These are phyloP conservation scores for Chlorophyllum brunneum DNA, from an alignment of 768 basidiomycete genomes.

Conservation along the genomic window DNA sequence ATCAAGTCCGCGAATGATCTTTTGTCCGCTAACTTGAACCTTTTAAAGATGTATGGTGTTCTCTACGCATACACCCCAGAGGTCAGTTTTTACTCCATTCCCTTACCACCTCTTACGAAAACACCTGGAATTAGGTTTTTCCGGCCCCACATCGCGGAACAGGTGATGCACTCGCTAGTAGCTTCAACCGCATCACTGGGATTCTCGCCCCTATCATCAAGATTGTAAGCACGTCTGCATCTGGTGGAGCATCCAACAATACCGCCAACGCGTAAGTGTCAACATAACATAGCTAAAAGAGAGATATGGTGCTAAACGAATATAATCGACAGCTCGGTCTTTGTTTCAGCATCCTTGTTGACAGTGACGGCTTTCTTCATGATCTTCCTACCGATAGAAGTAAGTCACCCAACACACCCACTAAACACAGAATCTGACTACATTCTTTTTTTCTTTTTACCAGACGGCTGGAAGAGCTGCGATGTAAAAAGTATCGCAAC, in stretches of 20 bases:
- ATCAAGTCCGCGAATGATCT: background rate
- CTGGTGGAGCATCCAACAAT: conserved; percentile 25
- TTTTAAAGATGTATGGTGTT: conserved; percentile 43
- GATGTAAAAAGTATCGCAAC: conserved; percentile 17
- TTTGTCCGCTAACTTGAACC: background rate
- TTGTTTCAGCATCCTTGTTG: conserved; percentile 44
- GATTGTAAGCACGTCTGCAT: conserved; percentile 35
- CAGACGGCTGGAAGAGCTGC: conserved; percentile 33
- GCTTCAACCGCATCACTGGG: conserved; percentile 47
- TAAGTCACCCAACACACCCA: conserved; percentile 17
- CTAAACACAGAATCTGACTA: background rate
- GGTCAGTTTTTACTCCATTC: conserved; percentile 18
- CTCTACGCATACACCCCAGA: conserved; percentile 59
- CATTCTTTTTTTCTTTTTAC: background rate
- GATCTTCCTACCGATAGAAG: conserved; percentile 46
- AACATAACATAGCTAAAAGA: background rate
- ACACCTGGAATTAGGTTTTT: conserved; percentile 31
- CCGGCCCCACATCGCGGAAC: conserved; percentile 55
- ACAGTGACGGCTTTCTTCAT: conserved; percentile 36
- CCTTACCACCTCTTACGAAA: background rate
- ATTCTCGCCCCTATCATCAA: conserved; percentile 47
- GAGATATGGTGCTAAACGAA: no score
- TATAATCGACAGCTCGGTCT: conserved; percentile 45
- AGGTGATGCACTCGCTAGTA: conserved; percentile 44
- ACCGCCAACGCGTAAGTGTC: conserved; percentile 32